Evolutionary conservation across 1,284 basidiomycete genomes (phyloP), one percentile per base, ranked within the genome.

Genomic region (Naganishia sp.): DNA sequence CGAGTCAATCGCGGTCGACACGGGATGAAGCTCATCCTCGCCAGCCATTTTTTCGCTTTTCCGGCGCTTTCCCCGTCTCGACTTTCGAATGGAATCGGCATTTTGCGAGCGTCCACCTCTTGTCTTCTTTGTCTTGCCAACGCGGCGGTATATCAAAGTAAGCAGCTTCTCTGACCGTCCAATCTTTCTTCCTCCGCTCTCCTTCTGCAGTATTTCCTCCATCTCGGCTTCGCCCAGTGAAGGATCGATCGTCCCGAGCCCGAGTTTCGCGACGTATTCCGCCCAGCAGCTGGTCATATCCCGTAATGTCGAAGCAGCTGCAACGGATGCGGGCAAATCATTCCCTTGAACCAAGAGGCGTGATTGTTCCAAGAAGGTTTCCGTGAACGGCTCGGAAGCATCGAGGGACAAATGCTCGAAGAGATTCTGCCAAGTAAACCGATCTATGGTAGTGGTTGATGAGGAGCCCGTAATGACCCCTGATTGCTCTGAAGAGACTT

Each of bases 381-480:
- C 73, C 0, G 89, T 87, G 72, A 92, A 87, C 0, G 73, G 69
- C 42, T 71, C 73, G 0, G 69, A 66, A 0, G 85, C 77, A 68
- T 87, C 73, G 3, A 90, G 73, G 0, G 75, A 75, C 5, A 87
- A 75, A 56, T 81, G 81, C 6, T 70, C 71, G 85, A 89, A 92
- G 3, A 79, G 53, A 1, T 32, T 18, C 1, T 41, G 53, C 68
- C 72, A 78, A 2, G 74, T 69, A 43, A 77, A 74, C 0, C 64
- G 41, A 25, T 60, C 65, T 23, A 65, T 28, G 0, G 57, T 56
- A 31, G 28, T 46, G 21, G 23, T 5, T 51, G 23, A 9, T 1
- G 3, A 13, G n/a, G 13, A 4, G 2, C 13, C 18, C 23, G 18
- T 60, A n/a, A 9, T 32, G 31, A 23, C 6, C 11, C 21, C 31